phyloP scores from a whole-genome alignment of 2,329 filamentous ascomycete species.

The Aureobasidium lini region DNA sequence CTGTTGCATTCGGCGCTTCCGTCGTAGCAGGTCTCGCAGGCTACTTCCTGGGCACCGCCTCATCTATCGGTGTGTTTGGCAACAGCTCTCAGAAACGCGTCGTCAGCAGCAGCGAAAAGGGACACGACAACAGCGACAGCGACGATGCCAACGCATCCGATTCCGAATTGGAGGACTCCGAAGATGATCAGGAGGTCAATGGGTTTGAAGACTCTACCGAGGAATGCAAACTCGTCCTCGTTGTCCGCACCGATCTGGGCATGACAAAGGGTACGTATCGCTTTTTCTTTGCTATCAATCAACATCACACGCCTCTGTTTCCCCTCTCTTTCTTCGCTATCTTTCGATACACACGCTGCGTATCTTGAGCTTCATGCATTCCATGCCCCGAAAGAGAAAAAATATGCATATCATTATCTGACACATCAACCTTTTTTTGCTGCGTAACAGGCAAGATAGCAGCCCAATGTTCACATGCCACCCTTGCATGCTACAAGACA shows the following conservation, averaged over 20 bases:
- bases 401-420: not conserved
- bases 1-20: constrained; percentile 64
- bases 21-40: constrained; percentile 68
- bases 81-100: not conserved
- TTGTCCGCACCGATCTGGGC: constrained; percentile 86
- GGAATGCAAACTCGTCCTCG: constrained; percentile 89
- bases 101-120: constrained; percentile 14
- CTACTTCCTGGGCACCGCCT: constrained; percentile 61
- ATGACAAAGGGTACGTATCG: constrained; percentile 80
- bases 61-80: constrained; percentile 63
- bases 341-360: not conserved
- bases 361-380: not conserved
- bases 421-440: not conserved
- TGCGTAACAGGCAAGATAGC: constrained; percentile 75
- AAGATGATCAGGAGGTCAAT: constrained; percentile 37
- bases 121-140: constrained; percentile 26
- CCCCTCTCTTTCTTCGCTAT: not conserved
- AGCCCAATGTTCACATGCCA: constrained; percentile 92
- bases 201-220: constrained; percentile 51
- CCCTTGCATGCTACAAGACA: constrained; percentile 91
- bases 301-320: constrained; percentile 6
- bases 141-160: constrained; percentile 30
- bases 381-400: not conserved
- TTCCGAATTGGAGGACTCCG: constrained; percentile 23
- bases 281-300: not conserved